Evolutionary conservation across 139 green algal genomes (phyloP), one percentile per base, ranked within the genome.

Genomic region (Eudorina sp.): DNA sequence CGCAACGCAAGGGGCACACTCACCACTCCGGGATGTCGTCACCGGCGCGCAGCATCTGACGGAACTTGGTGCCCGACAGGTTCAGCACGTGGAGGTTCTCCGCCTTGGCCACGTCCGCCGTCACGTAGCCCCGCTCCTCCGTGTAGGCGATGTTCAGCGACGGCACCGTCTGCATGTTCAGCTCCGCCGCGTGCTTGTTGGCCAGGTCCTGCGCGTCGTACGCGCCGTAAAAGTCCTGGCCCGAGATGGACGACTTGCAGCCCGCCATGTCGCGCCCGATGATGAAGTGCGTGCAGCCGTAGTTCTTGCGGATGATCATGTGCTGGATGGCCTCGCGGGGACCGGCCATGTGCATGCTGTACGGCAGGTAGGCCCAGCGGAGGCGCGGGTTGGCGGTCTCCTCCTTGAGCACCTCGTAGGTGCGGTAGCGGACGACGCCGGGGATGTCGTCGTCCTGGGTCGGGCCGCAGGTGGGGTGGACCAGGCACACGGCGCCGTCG

Each of bases 241-340:
- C 96, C 21, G 90, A 94, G 29, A 97, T 69, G 80, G 85, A 94
- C 83, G 75, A 94, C 95, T 98, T 98, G 90, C 91, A 96, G 64
- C 96, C 96, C 19, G 96, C 96, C 96, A 98, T 98, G 93, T 98
- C 96, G 66, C 96, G 93, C 29, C 96, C 96, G 78, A 98, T 97
- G 91, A 98, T 98, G 90, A 98, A 98, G 93, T 98, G 96, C 13
- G 95, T 97, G 93, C 94, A 97, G 51, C 96, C 94, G 85, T 97
- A 98, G 94, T 98, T 98, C 94, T 98, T 98, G 88, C 96, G 92
- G 91, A 98, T 97, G 89, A 98, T 97, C 94, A 98, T 98, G 93
- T 98, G 96, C 94, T 97, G 95, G 90, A 98, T 97, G 38, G 96
- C 96, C 91, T 98, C 96, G 43, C 96, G 89, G 29, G 96, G 96